These are phyloP conservation scores for Epichloe uncinata DNA, from an alignment of 2,329 filamentous ascomycete genomes.

Conservation along the genomic window DNA sequence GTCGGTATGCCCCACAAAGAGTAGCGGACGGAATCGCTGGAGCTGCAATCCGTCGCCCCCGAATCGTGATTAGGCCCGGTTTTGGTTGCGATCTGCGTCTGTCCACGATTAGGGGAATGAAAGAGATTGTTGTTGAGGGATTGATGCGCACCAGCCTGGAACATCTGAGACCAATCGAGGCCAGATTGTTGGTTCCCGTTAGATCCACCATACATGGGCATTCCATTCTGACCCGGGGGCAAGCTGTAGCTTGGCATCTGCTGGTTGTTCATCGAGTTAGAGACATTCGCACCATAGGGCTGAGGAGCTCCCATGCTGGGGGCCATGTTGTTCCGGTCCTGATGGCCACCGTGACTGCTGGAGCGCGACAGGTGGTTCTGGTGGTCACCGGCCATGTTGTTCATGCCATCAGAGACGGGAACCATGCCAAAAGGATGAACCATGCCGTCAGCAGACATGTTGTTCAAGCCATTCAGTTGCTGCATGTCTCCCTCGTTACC, in stretches of 20 bases:
- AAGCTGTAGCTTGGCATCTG: conserved; percentile 52
- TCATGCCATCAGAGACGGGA: conserved; percentile 42
- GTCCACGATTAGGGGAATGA: conserved; percentile 46
- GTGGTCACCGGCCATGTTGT: conserved; percentile 46
- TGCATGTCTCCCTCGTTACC: conserved; percentile 41
- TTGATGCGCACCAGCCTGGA: conserved; percentile 58
- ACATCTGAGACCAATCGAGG: conserved; percentile 69
- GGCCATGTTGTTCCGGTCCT: conserved; percentile 43
- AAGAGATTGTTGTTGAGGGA: conserved; percentile 45
- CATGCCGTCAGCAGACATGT: conserved; percentile 43
- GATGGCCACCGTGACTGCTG: conserved; percentile 42
- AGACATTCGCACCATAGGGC: conserved; percentile 43
- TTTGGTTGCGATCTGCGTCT: conserved; percentile 58
- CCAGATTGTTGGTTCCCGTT: conserved; percentile 47
- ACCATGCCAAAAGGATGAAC: conserved; percentile 45
- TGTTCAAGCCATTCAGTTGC: conserved; percentile 48
- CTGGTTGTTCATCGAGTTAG: conserved; percentile 50
- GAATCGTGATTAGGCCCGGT: conserved; percentile 45
- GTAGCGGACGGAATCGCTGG: conserved; percentile 34
- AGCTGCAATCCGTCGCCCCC: conserved; percentile 33
- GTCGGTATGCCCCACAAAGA: conserved; percentile 35
- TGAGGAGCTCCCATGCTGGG: conserved; percentile 39
- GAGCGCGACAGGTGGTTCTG: conserved; percentile 44
- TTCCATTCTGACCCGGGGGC: conserved; percentile 49
- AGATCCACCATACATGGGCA: conserved; percentile 49